These are phyloP conservation scores for Macadamia integrifolia DNA, from an alignment of 164 flowering plant genomes.

Conservation along the genomic window DNA sequence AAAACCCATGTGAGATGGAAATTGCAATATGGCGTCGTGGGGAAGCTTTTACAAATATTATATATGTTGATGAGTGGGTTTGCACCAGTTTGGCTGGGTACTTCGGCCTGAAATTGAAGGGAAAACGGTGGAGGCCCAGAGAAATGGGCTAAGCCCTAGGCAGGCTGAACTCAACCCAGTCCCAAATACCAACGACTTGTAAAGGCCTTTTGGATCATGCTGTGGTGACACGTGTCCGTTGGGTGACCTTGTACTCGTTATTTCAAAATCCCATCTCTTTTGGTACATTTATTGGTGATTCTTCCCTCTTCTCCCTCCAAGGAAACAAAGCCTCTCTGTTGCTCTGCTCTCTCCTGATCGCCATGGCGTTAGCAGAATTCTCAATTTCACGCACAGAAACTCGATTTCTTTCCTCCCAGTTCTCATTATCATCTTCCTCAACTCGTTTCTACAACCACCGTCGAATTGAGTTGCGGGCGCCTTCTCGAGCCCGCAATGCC, in stretches of 20 bases:
- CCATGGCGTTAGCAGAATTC: slow-evolving; percentile 64
- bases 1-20: too few species aligned
- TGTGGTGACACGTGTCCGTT: slow-evolving; percentile 37
- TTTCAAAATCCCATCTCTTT: slow-evolving; percentile 5
- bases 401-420: slow-evolving; percentile 32
- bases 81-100: too few species aligned
- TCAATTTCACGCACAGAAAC: slow-evolving; percentile 30
- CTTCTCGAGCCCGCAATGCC: slow-evolving; percentile 16
- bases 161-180: too few species aligned
- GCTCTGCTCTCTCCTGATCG: background rate
- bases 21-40: too few species aligned
- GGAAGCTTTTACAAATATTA: too few species aligned
- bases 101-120: too few species aligned
- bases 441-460: slow-evolving; percentile 26
- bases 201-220: slow-evolving; percentile 15
- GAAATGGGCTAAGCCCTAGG: too few species aligned
- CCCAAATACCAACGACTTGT: too few species aligned
- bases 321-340: background rate
- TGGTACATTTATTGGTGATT: too few species aligned
- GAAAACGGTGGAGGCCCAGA: too few species aligned
- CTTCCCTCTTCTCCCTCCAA: background rate
- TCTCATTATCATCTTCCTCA: slow-evolving; percentile 29
- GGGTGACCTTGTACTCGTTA: slow-evolving; percentile 27
- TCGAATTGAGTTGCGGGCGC: slow-evolving; percentile 14
- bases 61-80: too few species aligned